These are phyloP conservation scores for Nymphaea colorata DNA, from an alignment of 164 flowering plant species.

Conservation along the genomic window DNA sequence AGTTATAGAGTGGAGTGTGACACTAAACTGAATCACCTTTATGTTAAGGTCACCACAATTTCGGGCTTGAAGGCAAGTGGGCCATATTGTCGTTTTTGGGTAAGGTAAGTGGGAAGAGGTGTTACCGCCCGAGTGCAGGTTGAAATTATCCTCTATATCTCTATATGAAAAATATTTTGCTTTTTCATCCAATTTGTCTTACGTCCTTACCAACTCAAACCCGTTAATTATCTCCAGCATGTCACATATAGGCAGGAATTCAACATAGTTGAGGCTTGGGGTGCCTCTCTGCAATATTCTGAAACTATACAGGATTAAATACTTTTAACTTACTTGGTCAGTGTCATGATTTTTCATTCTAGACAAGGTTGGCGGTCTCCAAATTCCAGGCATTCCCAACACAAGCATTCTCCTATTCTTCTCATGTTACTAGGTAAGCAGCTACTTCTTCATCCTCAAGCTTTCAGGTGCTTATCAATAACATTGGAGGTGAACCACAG, in stretches of 20 bases:
- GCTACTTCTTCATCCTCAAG: slow-evolving; percentile 5
- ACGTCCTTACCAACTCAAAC: neutral
- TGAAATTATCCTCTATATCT: too few relatives aligned
- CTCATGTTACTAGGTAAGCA: slow-evolving; percentile 81
- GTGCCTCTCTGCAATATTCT: slow-evolving; percentile 1
- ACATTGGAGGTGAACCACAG: neutral
- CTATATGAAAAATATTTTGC: neutral
- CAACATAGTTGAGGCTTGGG: slow-evolving; percentile 13
- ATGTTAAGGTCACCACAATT: too few relatives aligned
- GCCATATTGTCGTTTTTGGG: too few relatives aligned
- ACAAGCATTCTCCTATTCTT: slow-evolving; percentile 96
- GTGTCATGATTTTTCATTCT: slow-evolving; percentile 69
- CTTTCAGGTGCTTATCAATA: neutral
- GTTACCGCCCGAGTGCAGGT: too few relatives aligned
- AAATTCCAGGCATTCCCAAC: slow-evolving; percentile 93
- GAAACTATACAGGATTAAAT: slow-evolving; percentile 16
- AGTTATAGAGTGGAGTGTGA: too few relatives aligned
- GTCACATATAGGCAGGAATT: neutral
- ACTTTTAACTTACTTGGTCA: slow-evolving; percentile 44
- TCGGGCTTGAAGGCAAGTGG: too few relatives aligned
- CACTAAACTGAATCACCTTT: too few relatives aligned
- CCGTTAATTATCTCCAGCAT: neutral
- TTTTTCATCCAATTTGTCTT: neutral
- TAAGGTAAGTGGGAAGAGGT: too few relatives aligned
- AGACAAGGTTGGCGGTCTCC: slow-evolving; percentile 98